These are phyloP conservation scores for Naganishia liquefaciens DNA, from an alignment of 1,284 basidiomycete genomes.

Conservation along the genomic window DNA sequence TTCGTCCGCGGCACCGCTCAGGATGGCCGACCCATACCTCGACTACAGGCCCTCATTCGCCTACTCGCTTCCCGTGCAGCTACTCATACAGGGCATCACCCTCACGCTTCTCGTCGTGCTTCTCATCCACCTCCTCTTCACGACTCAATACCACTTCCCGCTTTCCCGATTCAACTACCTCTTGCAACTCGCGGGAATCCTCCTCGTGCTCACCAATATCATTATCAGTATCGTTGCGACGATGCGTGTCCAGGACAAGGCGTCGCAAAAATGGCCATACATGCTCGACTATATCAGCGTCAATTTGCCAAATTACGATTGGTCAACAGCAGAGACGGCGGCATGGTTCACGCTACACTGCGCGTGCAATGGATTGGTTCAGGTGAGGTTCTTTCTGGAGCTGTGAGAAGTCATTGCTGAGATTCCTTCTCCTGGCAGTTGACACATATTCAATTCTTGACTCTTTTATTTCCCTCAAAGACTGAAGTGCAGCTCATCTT, in stretches of 20 bases:
- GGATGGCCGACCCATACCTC: slow-evolving; percentile 69
- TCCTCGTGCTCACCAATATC: slow-evolving; percentile 73
- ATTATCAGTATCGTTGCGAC: slow-evolving; percentile 77
- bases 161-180: slow-evolving; percentile 88
- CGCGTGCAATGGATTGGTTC: slow-evolving; percentile 77
- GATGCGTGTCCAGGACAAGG: slow-evolving; percentile 62
- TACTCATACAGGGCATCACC: slow-evolving; percentile 82
- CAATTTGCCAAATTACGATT: slow-evolving; percentile 69
- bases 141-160: slow-evolving; percentile 92
- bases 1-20: neutral
- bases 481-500: slow-evolving; percentile 88
- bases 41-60: slow-evolving; percentile 72
- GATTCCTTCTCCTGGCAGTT: slow-evolving; percentile 59
- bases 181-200: slow-evolving; percentile 79
- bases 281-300: slow-evolving; percentile 90
- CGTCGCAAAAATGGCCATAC: slow-evolving; percentile 83
- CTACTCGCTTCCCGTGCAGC: slow-evolving; percentile 86
- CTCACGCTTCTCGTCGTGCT: slow-evolving; percentile 85
- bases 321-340: slow-evolving; percentile 69
- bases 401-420: neutral
- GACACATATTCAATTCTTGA: slow-evolving; percentile 97
- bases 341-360: slow-evolving; percentile 89
- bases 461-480: slow-evolving; percentile 90
- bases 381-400: slow-evolving; percentile 59
- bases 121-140: slow-evolving; percentile 89